Conservation (phyloP, 2,329 filamentous ascomycete genomes). For the Pseudocercospora crystallina region DNA sequence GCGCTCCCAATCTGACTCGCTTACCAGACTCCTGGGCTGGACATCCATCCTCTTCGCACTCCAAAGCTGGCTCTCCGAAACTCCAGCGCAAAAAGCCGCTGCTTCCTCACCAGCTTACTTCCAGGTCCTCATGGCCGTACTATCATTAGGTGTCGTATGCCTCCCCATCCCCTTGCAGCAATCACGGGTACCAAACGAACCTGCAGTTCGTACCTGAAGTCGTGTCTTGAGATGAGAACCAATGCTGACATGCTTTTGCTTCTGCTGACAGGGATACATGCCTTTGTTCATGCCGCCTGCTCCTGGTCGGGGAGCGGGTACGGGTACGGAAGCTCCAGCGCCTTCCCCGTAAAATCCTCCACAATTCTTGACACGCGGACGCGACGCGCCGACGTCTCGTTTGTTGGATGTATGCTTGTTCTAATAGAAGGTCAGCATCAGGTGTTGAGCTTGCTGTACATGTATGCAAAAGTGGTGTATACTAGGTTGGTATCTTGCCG, state of each 20-base stretch:
- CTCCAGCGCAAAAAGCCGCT: conserved; percentile 63
- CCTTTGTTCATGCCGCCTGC: conserved; percentile 63
- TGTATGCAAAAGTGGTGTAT: too few relatives aligned
- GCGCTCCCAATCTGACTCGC: neutral
- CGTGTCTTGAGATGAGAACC: conserved; percentile 26
- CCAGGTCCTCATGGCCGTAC: conserved; percentile 71
- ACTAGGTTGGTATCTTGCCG: too few relatives aligned
- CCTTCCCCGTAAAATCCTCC: conserved; percentile 1
- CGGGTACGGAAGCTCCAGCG: conserved; percentile 13
- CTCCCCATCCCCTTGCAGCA: neutral
- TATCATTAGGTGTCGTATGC: conserved; percentile 49
- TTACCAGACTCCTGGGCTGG: conserved; percentile 63
- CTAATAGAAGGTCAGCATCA: too few relatives aligned
- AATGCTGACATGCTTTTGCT: conserved; percentile 33
- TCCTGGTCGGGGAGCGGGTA: conserved; percentile 25
- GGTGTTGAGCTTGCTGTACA: too few relatives aligned
- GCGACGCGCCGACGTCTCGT: neutral
- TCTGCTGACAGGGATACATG: conserved; percentile 56
- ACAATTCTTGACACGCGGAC: neutral
- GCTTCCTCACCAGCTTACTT: conserved; percentile 70
- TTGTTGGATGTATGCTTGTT: too few relatives aligned
- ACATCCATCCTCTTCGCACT: conserved; percentile 71
- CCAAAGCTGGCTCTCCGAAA: conserved; percentile 76
- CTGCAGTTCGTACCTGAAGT: too few relatives aligned
- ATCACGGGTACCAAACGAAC: too few relatives aligned